These are phyloP conservation scores for Isabelozyma rhagii DNA, from an alignment of 805 yeast species.

Conservation along the genomic window DNA sequence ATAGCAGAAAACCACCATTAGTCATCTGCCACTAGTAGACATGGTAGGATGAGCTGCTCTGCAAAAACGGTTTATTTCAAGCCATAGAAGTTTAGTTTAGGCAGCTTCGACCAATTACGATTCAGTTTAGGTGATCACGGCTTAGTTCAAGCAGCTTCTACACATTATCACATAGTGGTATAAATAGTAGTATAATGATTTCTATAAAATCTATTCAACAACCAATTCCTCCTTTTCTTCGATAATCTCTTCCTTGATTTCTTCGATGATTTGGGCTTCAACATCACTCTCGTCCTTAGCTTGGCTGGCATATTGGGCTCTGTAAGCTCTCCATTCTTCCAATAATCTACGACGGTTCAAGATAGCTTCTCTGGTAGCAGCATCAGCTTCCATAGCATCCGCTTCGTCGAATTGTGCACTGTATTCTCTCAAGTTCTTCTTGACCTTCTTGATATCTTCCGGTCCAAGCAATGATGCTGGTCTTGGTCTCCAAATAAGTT, in stretches of 20 bases:
- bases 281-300: slow-evolving; percentile 44
- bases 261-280: slow-evolving; percentile 61
- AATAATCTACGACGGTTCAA: slow-evolving; percentile 76
- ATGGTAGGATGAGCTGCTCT: too few species aligned
- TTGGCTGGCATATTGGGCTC: slow-evolving; percentile 41
- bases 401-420: slow-evolving; percentile 90
- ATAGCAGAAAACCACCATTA: too few species aligned
- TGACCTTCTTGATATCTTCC: slow-evolving; percentile 82
- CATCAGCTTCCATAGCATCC: slow-evolving; percentile 94
- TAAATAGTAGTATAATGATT: not conserved
- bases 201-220: slow-evolving; percentile 37
- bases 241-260: slow-evolving; percentile 69
- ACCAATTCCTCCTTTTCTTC: slow-evolving; percentile 69
- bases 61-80: too few species aligned
- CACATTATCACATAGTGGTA: not conserved
- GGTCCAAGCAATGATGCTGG: slow-evolving; percentile 74
- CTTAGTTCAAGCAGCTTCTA: not conserved
- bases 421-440: slow-evolving; percentile 85
- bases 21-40: too few species aligned
- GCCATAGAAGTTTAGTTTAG: not conserved
- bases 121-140: not conserved
- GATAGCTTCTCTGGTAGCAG: slow-evolving; percentile 86
- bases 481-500: slow-evolving; percentile 96
- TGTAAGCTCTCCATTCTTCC: slow-evolving; percentile 83
- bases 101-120: too few species aligned